Base-by-base conservation (phyloP, 73 alveolate genomes). In the Blepharisma stoltei region DNA sequence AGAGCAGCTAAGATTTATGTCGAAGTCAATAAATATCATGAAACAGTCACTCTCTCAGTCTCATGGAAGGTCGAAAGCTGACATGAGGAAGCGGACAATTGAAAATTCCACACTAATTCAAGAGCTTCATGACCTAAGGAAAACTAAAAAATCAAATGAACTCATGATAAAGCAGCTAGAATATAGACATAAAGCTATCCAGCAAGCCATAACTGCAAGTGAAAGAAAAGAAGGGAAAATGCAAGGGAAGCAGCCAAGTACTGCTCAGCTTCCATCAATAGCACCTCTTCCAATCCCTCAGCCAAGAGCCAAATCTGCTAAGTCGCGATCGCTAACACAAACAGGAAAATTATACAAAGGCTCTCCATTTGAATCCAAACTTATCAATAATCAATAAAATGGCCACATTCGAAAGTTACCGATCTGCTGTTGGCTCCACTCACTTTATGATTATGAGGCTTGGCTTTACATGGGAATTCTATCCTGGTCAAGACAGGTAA, bases 1-100 rank as follows among this genome's bases (percentile, higher is more conserved):
- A 78, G 83, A 96, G 60, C 87, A 93, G 76, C 80, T 93, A 4
- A 80, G 92, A 45, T 91, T 90, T 70, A 84, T 93, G 92, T 94
- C 90, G 76, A 84, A 92, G 60, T 81, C 94, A 6, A 89, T 92
- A 9, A 84, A 91, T 14, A 55, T 82, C 25, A 81, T 93, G 68
- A 93, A 87, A 67, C 88, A 85, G 23, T 83, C 93, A 81, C 81
- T 93, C 27, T 89, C 82, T 46, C 92, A 92, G 82, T 82, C 86
- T 71, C 89, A 85, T 85, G 65, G 77, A 2, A 67, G 98, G 45
- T 86, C 95, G 23, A 88, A 90, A 46, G 78, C 81, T 41, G 97
- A 92, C 53, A 87, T 92, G 47, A 86, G 81, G 70, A 92, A 92
- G 89, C 78, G 92, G 75, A 90, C 93, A 6, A 81, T 85, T 54